phyloP scores from a whole-genome alignment of 2,329 filamentous ascomycete genomes.

The Microsporum audouinii region DNA sequence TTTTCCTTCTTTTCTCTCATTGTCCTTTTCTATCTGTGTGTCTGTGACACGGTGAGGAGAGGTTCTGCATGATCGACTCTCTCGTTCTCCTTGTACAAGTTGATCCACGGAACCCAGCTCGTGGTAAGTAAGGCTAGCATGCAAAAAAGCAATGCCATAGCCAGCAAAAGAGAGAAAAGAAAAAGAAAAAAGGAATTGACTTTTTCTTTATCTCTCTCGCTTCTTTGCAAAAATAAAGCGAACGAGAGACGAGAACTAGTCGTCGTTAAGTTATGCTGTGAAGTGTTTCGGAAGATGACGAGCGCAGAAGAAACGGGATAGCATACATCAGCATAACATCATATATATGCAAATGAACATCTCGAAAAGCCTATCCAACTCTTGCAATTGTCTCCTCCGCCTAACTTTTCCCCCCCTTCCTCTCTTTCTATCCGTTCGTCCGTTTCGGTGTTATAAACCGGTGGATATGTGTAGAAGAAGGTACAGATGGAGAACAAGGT shows the following conservation, averaged over 20 bases:
- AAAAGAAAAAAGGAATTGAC: neutral
- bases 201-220: neutral
- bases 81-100: neutral
- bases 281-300: too few species aligned
- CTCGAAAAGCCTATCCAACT: too few species aligned
- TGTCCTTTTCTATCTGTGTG: neutral
- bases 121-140: neutral
- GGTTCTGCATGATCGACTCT: neutral
- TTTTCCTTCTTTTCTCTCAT: neutral
- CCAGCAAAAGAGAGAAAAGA: neutral
- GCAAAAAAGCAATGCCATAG: neutral
- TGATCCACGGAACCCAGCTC: neutral
- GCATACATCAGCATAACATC: too few species aligned
- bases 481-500: constrained; percentile 1
- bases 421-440: neutral
- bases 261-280: too few species aligned
- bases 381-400: too few species aligned
- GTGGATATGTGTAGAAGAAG: neutral
- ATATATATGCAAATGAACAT: too few species aligned
- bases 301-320: too few species aligned
- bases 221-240: neutral
- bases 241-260: neutral
- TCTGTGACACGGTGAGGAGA: neutral
- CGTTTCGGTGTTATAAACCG: neutral
- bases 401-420: too few species aligned